Evolutionary conservation across 805 yeast species (phyloP), one percentile per base, ranked within the genome.

Genomic region (Grigorovia transvaalensis): DNA sequence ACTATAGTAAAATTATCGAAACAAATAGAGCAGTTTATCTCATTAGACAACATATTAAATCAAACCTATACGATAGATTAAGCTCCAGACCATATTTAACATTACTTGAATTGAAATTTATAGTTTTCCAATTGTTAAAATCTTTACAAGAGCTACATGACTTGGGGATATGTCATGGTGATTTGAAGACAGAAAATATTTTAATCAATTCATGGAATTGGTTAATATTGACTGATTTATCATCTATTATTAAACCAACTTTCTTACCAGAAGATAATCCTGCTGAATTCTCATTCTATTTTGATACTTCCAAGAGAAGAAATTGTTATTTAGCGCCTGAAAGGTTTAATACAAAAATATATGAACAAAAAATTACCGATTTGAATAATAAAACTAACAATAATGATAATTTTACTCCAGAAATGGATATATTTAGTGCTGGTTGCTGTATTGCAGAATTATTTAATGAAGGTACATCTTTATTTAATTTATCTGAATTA

Each of bases 281-380:
- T 0, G 85, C 90, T 12, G 91, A 85, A 55, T 93, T 86, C 60
- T 81, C 93, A 0, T 93, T 91, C 62, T 93, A 84, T 67, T 93
- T 90, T 64, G 98, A 93, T 68, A 87, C 91, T 2, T 85, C 95
- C 1, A 87, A 81, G 63, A 74, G 97, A 56, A 75, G 96, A 59
- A 78, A 81, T 2, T 93, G 99, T 67, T 91, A 91, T 66, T 67
- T 93, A 45, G 98, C 99, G 0, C 99, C 99, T 0, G 99, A 93
- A 64, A 72, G 99, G 57, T 91, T 93, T 60, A 66, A 61, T 54
- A 59, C 60, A 7, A 54, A 52, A 33, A 59, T 62, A 33, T 52
- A 45, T 45, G 33, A 35, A 9, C 27, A 29, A 45, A n/a, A 52
- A 40, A 55, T 57, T 19, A 50, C 51, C 9, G 41, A 47, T 4